Percentiles rank a stretch among this genome's conserved stretches.
Evolutionary conservation across 352 stramenopile species (phyloP).

Genomic region (Aphanomyces astaci): DNA sequence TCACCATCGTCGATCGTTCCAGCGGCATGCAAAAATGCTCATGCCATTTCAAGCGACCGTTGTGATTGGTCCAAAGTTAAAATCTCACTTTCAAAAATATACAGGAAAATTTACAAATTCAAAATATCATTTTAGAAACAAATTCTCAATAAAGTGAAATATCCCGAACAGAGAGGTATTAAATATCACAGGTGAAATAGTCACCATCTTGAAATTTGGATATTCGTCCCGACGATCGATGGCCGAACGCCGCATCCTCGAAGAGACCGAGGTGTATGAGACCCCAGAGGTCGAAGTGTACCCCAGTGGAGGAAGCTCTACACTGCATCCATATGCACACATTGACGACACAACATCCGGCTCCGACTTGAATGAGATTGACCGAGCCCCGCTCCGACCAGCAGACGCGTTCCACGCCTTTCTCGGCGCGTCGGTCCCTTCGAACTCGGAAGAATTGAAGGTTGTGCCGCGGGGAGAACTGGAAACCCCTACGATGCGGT

Average conservation of each 20-base stretch:
- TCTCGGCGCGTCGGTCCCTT: slow-evolving; percentile 4
- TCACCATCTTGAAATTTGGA: neutral
- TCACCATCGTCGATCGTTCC: too few species aligned
- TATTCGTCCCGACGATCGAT: neutral
- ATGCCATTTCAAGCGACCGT: neutral
- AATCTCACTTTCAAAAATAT: neutral
- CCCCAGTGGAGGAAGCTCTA: neutral
- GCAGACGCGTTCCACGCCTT: slow-evolving; percentile 21
- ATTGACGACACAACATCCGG: neutral
- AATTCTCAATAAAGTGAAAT: neutral
- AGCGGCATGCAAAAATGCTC: too few species aligned
- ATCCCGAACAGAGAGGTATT: too few species aligned
- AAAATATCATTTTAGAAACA: neutral
- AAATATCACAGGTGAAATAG: too few species aligned
- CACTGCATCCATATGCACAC: slow-evolving; percentile 8
- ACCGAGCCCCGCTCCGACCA: slow-evolving; percentile 5
- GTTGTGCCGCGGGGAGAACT: slow-evolving; percentile 15
- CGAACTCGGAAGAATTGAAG: slow-evolving; percentile 13
- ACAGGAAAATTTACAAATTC: neutral
- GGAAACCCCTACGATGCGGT: slow-evolving; percentile 20
- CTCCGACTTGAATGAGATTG: slow-evolving; percentile 21
- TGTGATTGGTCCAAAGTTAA: neutral
- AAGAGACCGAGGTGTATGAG: slow-evolving; percentile 23
- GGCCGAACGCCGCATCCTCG: slow-evolving; percentile 7
- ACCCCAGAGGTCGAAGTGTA: slow-evolving; percentile 22